Base-by-base conservation (phyloP, 176 grass and related monocot species). In the Cymbopogon citratus region DNA sequence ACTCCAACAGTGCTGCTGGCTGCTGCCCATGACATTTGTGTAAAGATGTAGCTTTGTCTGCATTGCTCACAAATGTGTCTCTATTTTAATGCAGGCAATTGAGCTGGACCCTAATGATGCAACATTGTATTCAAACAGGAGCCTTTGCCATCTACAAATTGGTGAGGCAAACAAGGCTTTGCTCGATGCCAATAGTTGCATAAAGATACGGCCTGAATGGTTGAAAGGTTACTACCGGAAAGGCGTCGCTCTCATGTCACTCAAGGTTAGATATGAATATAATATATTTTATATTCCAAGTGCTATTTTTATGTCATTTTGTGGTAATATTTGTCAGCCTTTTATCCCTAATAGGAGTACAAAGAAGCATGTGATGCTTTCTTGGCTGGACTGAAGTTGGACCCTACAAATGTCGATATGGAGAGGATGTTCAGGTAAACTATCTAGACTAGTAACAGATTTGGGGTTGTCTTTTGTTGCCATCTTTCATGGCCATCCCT, bases 91-190 rank as follows among this genome's bases (percentile, higher is more conserved):
- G 27, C 71, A 83, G 81, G 70, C 81, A 75, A 57, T 83, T 65
- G 28, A 65, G 12, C 3, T 82, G 12, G 69, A 73, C 40, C 28
- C 38, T 19, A 5, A 5, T 18, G 71, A 83, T 66, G 71, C 81
- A 52, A 66, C 39, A 13, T 19, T 83, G 59, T 83, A 83, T 83
- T 73, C 81, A 14, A 83, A 83, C 21, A 83, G 81, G 59, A 83
- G 81, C 59, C 35, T 61, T 72, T 83, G 81, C 41, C 24, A 64
- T 36, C 18, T 83, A 6, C 43, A 52, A 49, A 64, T 66, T 43
- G 81, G 59, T 0, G 44, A 74, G 18, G 59, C 70, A 3, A 31
- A 51, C 44, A 75, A 75, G 60, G 81, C 81, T 66, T 83, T 83
- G 31, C 6, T 54, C 21, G 81, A 83, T 9, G 81, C 71, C 14